These are phyloP conservation scores for Penicillium sp. DNA, from an alignment of 2,329 filamentous ascomycete species.

Conservation along the genomic window DNA sequence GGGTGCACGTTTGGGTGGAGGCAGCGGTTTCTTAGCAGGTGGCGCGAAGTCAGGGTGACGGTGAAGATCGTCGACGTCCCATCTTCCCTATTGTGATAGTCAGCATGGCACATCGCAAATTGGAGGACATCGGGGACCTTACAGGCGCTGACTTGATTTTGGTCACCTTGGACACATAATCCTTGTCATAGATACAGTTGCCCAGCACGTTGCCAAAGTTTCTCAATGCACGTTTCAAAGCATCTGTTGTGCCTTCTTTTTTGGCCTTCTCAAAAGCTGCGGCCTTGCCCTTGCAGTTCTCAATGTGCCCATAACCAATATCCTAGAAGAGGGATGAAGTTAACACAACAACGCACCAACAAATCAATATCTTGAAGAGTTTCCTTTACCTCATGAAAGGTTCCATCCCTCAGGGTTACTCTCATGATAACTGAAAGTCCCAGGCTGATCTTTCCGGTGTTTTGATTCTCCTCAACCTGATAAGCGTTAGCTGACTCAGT, in stretches of 20 bases:
- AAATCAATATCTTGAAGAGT: background rate
- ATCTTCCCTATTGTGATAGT: constrained; percentile 54
- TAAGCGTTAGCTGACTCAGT: constrained; percentile 1
- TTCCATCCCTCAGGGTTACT: constrained; percentile 86
- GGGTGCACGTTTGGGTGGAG: constrained; percentile 34
- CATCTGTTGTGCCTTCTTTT: constrained; percentile 96
- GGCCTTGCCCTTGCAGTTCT: constrained; percentile 93
- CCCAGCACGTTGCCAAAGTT: constrained; percentile 95
- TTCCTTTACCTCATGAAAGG: constrained; percentile 74
- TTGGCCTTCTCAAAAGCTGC: constrained; percentile 98
- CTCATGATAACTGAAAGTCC: constrained; percentile 88
- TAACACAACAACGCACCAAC: background rate
- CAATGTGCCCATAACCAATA: constrained; percentile 92
- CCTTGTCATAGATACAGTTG: constrained; percentile 98
- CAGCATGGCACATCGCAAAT: constrained; percentile 7
- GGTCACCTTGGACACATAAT: constrained; percentile 84
- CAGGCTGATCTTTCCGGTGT: constrained; percentile 74
- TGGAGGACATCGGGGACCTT: constrained; percentile 16
- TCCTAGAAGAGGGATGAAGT: constrained; percentile 51
- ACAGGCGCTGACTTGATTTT: constrained; percentile 77
- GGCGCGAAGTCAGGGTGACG: constrained; percentile 71
- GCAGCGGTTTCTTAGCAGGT: constrained; percentile 54
- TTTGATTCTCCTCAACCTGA: constrained; percentile 74
- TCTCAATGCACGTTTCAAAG: constrained; percentile 79
- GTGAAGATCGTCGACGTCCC: constrained; percentile 75